Conservation (phyloP, 768 basidiomycete genomes). For the Collybia mongolica region DNA sequence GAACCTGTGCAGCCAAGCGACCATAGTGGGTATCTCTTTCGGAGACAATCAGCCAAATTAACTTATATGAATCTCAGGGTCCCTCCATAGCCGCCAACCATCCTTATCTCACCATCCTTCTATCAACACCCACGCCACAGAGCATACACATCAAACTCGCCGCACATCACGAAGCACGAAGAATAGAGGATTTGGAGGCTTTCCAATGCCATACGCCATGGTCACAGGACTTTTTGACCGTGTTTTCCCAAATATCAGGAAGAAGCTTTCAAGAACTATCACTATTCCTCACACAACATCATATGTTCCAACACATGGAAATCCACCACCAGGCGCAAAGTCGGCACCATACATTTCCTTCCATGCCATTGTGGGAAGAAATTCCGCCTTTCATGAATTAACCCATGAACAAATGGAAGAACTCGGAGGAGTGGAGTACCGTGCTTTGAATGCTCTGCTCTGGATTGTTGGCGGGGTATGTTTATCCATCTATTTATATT, state of each 20-base stretch:
- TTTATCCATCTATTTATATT: conserved; percentile 11
- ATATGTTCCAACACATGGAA: conserved; percentile 41
- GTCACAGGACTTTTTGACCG: conserved; percentile 45
- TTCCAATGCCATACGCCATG: conserved; percentile 67
- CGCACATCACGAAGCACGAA: conserved; percentile 24
- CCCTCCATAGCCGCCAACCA: conserved; percentile 13
- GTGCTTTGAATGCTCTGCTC: conserved; percentile 75
- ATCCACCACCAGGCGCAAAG: conserved; percentile 39
- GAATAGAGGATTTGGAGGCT: conserved; percentile 64
- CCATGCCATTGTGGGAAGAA: conserved; percentile 80
- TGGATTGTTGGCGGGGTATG: conserved; percentile 79
- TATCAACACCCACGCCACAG: conserved; percentile 14
- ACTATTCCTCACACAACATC: conserved; percentile 77
- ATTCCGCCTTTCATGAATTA: conserved; percentile 68
- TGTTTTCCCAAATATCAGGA: conserved; percentile 64
- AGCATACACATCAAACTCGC: conserved; percentile 16
- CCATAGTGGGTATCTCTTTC: conserved; percentile 9
- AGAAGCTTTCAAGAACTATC: conserved; percentile 61
- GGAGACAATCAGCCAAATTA: background rate
- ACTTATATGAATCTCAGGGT: conserved; percentile 12
- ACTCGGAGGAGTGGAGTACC: conserved; percentile 91
- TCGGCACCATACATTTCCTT: conserved; percentile 83
- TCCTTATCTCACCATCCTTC: conserved; percentile 18
- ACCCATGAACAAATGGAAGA: conserved; percentile 86
- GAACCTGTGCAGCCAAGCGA: conserved; percentile 10